Conservation (phyloP, 768 basidiomycete species). For the Artomyces pyxidatus region DNA sequence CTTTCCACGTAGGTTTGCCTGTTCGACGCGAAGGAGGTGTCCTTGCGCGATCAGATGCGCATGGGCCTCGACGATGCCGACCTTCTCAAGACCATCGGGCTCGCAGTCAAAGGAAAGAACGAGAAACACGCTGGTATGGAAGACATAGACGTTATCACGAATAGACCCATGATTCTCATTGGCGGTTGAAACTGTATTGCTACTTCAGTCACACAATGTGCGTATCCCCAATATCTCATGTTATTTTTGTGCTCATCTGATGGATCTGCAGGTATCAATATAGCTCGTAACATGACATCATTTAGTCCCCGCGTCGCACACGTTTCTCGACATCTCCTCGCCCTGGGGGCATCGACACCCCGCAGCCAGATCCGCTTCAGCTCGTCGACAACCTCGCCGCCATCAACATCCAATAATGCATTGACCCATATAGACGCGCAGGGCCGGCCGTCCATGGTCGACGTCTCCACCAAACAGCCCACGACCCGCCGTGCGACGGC, state of each 20-base stretch:
- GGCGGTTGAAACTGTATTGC: slow-evolving; percentile 59
- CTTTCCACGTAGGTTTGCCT: slow-evolving; percentile 61
- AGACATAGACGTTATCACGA: slow-evolving; percentile 64
- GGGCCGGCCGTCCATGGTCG: slow-evolving; percentile 79
- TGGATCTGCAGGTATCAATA: background rate
- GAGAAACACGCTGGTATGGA: slow-evolving; percentile 84
- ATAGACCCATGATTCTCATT: slow-evolving; percentile 88
- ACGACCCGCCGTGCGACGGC: slow-evolving; percentile 71
- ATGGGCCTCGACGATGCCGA: slow-evolving; percentile 54
- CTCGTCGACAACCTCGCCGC: slow-evolving; percentile 1
- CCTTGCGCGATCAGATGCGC: slow-evolving; percentile 69
- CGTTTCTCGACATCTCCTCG: background rate
- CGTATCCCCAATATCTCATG: background rate
- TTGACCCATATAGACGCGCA: slow-evolving; percentile 68
- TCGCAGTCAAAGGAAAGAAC: slow-evolving; percentile 63
- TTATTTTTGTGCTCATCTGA: background rate
- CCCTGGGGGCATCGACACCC: no score
- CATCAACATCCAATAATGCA: no score
- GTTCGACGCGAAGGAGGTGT: slow-evolving; percentile 79
- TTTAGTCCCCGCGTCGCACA: background rate
- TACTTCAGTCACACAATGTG: slow-evolving; percentile 8
- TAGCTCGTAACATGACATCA: background rate
- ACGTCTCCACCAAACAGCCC: slow-evolving; percentile 54
- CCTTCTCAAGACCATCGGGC: slow-evolving; percentile 50
- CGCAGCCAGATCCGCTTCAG: background rate